A percentile compares a stretch with the other conserved stretches of the same genome.
Conservation (phyloP, 768 basidiomycete genomes). For the Podaxis carcinomalis region DNA sequence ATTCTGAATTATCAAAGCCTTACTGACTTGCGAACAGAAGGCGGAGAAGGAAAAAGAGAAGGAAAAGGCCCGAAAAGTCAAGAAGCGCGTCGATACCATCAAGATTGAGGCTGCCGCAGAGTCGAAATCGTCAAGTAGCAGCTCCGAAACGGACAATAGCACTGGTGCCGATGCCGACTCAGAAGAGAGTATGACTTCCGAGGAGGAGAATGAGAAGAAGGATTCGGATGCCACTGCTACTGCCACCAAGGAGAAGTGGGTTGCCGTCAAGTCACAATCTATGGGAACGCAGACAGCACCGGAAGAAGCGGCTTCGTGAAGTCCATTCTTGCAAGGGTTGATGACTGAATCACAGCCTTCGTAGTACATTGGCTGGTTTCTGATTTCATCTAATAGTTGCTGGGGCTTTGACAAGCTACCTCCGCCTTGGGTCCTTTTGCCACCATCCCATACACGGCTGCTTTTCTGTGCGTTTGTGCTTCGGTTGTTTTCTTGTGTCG, state of each 20-base stretch:
- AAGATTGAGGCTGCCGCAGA: constrained; percentile 36
- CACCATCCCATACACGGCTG: neutral
- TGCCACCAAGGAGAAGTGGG: constrained; percentile 66
- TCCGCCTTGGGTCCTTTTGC: neutral
- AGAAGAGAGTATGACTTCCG: constrained; percentile 73
- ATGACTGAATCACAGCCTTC: neutral
- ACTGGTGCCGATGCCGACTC: constrained; percentile 68
- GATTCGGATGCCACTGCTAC: constrained; percentile 25
- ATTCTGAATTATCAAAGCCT: constrained; percentile 11
- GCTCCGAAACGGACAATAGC: constrained; percentile 57
- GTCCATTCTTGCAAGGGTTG: neutral
- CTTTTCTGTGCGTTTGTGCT: constrained; percentile 8
- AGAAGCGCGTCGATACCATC: constrained; percentile 39
- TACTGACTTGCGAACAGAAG: constrained; percentile 39
- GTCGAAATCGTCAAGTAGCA: constrained; percentile 29
- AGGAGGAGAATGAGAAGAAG: constrained; percentile 57
- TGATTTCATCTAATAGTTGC: neutral
- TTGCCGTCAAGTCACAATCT: constrained; percentile 59
- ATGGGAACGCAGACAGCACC: constrained; percentile 7
- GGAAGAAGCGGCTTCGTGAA: constrained; percentile 4
- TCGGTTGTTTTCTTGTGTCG: constrained; percentile 8
- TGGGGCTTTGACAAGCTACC: neutral
- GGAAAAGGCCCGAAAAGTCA: constrained; percentile 23
- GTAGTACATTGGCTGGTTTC: neutral
- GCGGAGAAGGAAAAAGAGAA: constrained; percentile 29